Evolutionary conservation across 1,139 yeast species (phyloP), one percentile per base, ranked within the genome.

Genomic region (Eremothecium sinecaudum): DNA sequence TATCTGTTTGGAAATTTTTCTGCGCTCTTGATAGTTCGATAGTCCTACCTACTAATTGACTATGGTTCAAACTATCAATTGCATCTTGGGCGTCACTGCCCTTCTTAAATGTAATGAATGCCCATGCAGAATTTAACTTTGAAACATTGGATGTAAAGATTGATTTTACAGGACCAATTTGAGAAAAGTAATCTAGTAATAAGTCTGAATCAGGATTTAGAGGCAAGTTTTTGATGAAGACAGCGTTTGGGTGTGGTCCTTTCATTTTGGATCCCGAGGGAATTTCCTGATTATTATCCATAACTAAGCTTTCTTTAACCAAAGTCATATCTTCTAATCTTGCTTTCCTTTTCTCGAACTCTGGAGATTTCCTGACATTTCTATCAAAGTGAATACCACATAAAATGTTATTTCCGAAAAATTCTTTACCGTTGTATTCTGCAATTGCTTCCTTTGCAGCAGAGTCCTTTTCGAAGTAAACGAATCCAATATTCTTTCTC

Each of bases 141-240:
- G 56, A 49, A 11, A 62, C 66, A 16, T 54, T 54, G 18, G 68
- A 58, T 8, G 64, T 51, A 32, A 56, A 59, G 3, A 68, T 59
- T 3, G 68, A 63, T 21, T 52, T 51, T 3, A 69, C 60, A 4
- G 62, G 59, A 2, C 74, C 73, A 42, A 58, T 59, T 10, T 56
- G 55, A 18, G 61, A 56, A 34, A 69, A 65, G 18, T 58, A 47
- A 18, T 53, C 51, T 26, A 48, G 44, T 11, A 68, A 53, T 5
- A 57, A 62, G 10, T 53, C 57, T 18, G 63, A 62, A 7, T 61
- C 56, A 5, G 60, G 54, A 26, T 54, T 47, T 1, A 59, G 20
- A 2, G 73, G 71, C 19, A 69, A 46, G 32, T 70, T 67, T 46
- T 64, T 66, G 14, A 69, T 60, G 43, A 64, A 69, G 2, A 69